Evolutionary conservation across 768 basidiomycete genomes (phyloP), one percentile per base, ranked within the genome.

Genomic region (Zangia roseola): DNA sequence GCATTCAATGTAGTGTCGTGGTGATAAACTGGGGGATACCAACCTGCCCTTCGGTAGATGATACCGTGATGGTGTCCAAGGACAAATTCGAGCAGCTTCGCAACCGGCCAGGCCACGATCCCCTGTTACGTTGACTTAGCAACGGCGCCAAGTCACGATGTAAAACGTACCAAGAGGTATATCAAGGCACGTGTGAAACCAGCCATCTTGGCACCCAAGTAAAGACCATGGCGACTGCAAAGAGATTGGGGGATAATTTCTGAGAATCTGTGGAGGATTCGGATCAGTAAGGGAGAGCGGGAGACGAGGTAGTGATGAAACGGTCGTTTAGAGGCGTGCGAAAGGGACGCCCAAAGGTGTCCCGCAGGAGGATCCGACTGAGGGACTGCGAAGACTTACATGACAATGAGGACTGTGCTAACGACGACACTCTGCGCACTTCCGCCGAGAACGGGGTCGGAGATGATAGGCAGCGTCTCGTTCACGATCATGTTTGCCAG

Each of bases 401-500:
- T 88, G 50, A 93, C 89, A 58, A 93, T 90, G 46, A 94, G 75
- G 24, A 86, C 83, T 0, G 91, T 94, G 60, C 86, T 89, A 49
- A 85, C 83, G 49, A 90, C 76, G 49, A 94, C 90, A 45, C 87
- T 84, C 60, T 77, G 81, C 13, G 84, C 71, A 13, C 90, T 89
- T 14, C 90, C 89, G 21, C 90, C 90, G 3, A 95, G 76, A 31
- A 92, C 74, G 4, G 81, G 80, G 62, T 90, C 88, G 10, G 86
- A 77, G 50, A 94, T 90, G 54, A 94, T 78, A 30, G 93, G 92
- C 5, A 93, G 80, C 0, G 88, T 77, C 70, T 93, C 91, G 64
- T 94, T 94, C 59, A 87, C 86, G 48, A 94, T 89, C 92, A 94
- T 94, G 69, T 94, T 94, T 28, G 87, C 84, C 25, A 94, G 71